Percentiles rank a stretch among this genome's conserved stretches.
Conservation (phyloP, 345 rosid genomes). For the Nephelium lappaceum region DNA sequence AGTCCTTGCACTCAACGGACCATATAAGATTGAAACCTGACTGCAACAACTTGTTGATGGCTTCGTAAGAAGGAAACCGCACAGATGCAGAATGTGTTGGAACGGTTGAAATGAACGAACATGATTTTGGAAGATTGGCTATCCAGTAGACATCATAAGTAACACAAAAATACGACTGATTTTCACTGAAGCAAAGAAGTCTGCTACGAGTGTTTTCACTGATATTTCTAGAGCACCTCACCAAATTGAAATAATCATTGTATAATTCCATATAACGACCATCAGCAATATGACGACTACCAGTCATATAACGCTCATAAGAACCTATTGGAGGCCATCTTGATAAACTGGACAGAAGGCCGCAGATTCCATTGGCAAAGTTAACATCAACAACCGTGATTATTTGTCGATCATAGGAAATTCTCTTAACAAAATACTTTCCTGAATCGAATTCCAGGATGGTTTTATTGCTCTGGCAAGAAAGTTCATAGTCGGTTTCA, state of each 20-base stretch:
- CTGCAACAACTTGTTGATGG: slow-evolving; percentile 29
- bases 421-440: slow-evolving; percentile 33
- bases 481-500: slow-evolving; percentile 27
- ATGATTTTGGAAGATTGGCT: slow-evolving; percentile 30
- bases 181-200: slow-evolving; percentile 33
- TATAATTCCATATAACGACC: too few species aligned
- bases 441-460: slow-evolving; percentile 23
- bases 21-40: slow-evolving; percentile 45
- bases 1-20: too few species aligned
- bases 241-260: slow-evolving; percentile 30
- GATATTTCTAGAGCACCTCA: slow-evolving; percentile 30
- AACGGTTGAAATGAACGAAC: slow-evolving; percentile 32
- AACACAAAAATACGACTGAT: slow-evolving; percentile 32
- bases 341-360: too few species aligned
- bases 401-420: slow-evolving; percentile 19
- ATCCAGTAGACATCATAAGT: slow-evolving; percentile 15
- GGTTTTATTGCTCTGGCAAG: slow-evolving; percentile 38
- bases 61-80: slow-evolving; percentile 26
- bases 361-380: slow-evolving; percentile 35
- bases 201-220: slow-evolving; percentile 12
- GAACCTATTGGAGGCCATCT: too few species aligned
- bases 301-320: too few species aligned
- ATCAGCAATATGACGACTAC: too few species aligned
- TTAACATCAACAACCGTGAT: slow-evolving; percentile 42
- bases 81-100: slow-evolving; percentile 26